Percentiles rank a stretch among this genome's conserved stretches.
Evolutionary conservation across 2,329 filamentous ascomycete genomes (phyloP).

Genomic region (Trichoderma pleuroti): DNA sequence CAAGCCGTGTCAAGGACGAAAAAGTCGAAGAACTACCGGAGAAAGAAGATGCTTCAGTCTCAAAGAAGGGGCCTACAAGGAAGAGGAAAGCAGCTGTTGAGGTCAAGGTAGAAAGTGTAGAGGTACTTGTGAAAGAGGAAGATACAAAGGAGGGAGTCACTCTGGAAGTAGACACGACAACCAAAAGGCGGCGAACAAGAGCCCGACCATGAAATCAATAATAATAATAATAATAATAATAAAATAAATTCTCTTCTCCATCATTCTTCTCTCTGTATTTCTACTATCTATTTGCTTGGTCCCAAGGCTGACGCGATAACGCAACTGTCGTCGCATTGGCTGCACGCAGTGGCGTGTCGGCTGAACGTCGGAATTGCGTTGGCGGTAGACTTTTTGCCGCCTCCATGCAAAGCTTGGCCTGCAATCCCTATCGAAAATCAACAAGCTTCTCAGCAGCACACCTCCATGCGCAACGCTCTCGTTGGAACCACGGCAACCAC

Average conservation of each 20-base stretch:
- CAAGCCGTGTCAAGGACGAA: conserved; percentile 49
- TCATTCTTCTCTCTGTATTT: neutral
- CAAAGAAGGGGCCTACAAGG: neutral
- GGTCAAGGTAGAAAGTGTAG: conserved; percentile 19
- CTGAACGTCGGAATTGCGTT: conserved; percentile 31
- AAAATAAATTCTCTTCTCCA: neutral
- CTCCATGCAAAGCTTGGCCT: conserved; percentile 21
- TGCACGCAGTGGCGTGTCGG: conserved; percentile 24
- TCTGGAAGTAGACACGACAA: conserved; percentile 23
- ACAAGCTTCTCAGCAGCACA: conserved; percentile 27
- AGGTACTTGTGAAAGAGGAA: conserved; percentile 23
- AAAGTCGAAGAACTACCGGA: neutral
- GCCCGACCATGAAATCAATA: neutral
- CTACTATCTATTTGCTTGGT: neutral
- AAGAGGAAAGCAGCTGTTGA: conserved; percentile 26
- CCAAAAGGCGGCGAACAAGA: conserved; percentile 31
- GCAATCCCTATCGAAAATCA: conserved; percentile 16
- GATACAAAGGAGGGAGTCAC: conserved; percentile 23
- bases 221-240: neutral
- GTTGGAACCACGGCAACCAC: conserved; percentile 34
- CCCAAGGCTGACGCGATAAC: neutral
- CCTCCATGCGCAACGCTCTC: conserved; percentile 38
- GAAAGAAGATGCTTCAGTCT: conserved; percentile 28
- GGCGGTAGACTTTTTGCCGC: conserved; percentile 33
- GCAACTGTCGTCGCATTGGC: neutral